These are phyloP conservation scores for Venturia effusa DNA, from an alignment of 2,329 filamentous ascomycete species.

Conservation along the genomic window DNA sequence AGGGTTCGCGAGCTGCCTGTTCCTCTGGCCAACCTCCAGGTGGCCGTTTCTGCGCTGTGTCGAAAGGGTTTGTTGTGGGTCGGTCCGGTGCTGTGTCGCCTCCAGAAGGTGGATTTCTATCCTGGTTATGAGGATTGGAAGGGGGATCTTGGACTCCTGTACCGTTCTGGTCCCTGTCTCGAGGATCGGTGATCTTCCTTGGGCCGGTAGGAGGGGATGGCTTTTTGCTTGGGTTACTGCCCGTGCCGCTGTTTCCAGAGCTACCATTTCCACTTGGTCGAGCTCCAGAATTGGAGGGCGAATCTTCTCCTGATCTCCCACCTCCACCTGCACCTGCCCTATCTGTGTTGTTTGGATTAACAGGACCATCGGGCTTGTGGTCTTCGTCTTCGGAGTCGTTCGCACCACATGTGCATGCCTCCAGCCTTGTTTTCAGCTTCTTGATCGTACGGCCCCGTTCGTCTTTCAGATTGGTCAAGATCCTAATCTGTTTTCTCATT, in stretches of 20 bases:
- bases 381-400: not conserved
- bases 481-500: not conserved
- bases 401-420: not conserved
- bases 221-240: not conserved
- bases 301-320: not conserved
- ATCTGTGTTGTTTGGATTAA: not conserved
- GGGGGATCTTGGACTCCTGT: not conserved
- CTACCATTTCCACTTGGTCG: not conserved
- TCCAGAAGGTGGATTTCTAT: not conserved
- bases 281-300: not conserved
- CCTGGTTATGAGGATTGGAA: not conserved
- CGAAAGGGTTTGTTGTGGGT: not conserved
- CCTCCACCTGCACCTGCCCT: not conserved
- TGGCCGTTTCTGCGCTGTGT: not conserved
- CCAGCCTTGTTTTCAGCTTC: not conserved
- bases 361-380: not conserved
- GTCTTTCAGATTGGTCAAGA: not conserved
- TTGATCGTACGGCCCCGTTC: not conserved
- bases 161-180: not conserved
- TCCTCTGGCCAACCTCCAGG: not conserved
- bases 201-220: not conserved
- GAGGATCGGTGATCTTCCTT: not conserved
- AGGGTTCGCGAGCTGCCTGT: not conserved
- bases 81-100: not conserved
- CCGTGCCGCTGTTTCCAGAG: not conserved